Evolutionary conservation across 139 green algal genomes (phyloP).

Genomic region (Pseudopediastrum boryanum): DNA sequence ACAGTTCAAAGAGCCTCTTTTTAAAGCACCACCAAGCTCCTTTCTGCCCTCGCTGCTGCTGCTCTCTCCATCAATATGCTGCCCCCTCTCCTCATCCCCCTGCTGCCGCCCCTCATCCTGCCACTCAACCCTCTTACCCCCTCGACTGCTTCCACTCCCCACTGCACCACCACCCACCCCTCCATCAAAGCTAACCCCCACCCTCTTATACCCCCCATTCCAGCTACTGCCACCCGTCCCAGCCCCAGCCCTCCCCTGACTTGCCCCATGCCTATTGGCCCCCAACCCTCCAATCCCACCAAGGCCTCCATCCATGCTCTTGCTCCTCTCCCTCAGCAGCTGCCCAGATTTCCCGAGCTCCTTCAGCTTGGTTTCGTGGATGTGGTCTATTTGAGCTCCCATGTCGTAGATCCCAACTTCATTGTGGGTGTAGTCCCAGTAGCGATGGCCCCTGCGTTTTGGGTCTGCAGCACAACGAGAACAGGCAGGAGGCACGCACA

Average conservation of each 20-base stretch:
- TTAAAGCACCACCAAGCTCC: not conserved
- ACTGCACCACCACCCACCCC: no score
- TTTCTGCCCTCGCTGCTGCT: conserved; percentile 7
- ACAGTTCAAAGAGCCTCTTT: not conserved
- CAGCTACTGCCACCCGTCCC: no score
- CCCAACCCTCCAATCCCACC: no score
- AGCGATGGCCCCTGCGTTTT: conserved; percentile 49
- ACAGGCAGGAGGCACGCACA: no score
- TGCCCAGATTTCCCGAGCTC: conserved; percentile 10
- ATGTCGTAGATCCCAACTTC: conserved; percentile 82
- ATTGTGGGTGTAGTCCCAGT: conserved; percentile 93
- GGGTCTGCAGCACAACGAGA: conserved; percentile 71
- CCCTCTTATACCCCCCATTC: no score
- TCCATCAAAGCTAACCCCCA: no score
- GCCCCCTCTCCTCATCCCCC: not conserved
- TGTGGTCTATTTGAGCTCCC: conserved; percentile 74
- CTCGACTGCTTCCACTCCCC: no score
- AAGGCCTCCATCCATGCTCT: no score
- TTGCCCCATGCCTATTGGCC: no score
- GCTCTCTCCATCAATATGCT: not conserved
- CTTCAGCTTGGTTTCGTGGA: conserved; percentile 63
- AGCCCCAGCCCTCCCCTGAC: no score
- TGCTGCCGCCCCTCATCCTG: not conserved
- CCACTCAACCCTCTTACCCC: no score
- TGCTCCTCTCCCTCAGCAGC: no score